Base-by-base conservation (phyloP, 257 asterid genomes). In the Leonotis leonurus region DNA sequence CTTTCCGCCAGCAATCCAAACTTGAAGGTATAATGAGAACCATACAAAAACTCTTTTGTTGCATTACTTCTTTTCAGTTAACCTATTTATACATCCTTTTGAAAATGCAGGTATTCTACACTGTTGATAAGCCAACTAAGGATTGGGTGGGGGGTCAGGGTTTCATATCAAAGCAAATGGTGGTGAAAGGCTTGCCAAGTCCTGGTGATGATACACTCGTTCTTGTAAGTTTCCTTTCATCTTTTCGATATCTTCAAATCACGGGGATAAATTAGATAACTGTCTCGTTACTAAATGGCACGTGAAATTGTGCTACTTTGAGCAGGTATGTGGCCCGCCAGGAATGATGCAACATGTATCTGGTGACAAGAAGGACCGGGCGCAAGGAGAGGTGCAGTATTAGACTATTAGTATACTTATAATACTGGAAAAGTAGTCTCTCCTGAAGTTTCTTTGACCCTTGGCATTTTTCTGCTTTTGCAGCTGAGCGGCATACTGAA, bases 321-420 rank as follows among this genome's bases (percentile, higher is more conserved):
- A 55, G 63, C 70, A 92, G 98, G 99, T 89, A 24, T 92, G 99
- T 58, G 99, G 99, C 37, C 99, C 99, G 65, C 97, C 97, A 67
- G 99, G 96, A 66, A 77, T 92, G 96, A 92, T 92, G 93, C 70
- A 75, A 41, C 94, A 84, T 62, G 39, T 89, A 74, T 92, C 97
- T 16, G 97, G 99, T 33, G 94, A 83, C 58, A 92, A 89, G 83
- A 80, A 85, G 67, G 95, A 86, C 54, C 44, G 80, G 40, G 64
- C 91, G 10, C 99, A 92, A 76, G 99, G 99, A 72, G 94, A 89
- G 97, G 99, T 89, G 75, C 39, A n/a, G n/a, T n/a, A n/a, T n/a
- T n/a, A n/a, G n/a, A n/a, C n/a, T 56, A 25, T 68, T 45, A 40
- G 60, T n/a, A 21, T 9, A 25, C 26, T 10, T 45, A 26, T 2